A percentile compares a stretch with the other conserved stretches of the same genome.
Evolutionary conservation across 2,329 filamentous ascomycete genomes (phyloP).

Genomic region (Diaporthe eres): DNA sequence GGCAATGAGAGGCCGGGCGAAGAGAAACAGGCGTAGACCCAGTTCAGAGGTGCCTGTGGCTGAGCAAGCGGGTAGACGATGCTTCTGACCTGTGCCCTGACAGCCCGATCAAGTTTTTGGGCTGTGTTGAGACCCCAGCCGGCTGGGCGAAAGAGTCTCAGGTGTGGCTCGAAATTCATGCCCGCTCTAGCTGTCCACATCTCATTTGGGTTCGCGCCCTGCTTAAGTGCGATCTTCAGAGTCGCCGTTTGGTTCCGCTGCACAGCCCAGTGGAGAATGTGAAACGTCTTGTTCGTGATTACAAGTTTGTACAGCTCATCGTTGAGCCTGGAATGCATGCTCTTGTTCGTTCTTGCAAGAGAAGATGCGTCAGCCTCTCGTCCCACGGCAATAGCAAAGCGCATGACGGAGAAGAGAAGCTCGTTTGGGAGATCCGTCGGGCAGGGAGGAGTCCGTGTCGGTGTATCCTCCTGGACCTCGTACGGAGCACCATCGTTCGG

Average conservation of each 20-base stretch:
- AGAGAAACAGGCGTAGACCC: not conserved
- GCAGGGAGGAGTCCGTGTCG: not conserved
- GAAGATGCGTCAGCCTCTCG: not conserved
- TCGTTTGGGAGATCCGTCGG: not conserved
- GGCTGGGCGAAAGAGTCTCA: not conserved
- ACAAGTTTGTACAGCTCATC: not conserved
- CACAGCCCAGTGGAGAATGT: slow-evolving; percentile 1
- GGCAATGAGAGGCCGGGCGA: not conserved
- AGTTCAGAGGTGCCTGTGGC: not conserved
- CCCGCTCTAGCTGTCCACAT: not conserved
- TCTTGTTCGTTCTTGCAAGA: not conserved
- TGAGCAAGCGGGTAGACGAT: not conserved
- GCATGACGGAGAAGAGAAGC: not conserved
- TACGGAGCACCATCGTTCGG: not conserved
- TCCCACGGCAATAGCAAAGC: not conserved
- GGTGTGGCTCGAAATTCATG: not conserved
- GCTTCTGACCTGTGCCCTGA: not conserved
- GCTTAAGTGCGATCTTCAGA: not conserved
- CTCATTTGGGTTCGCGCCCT: not conserved
- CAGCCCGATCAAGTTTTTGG: not conserved
- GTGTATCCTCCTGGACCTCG: no score
- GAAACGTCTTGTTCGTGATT: not conserved
- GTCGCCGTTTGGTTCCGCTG: not conserved
- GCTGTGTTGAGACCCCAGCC: not conserved
- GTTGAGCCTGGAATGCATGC: not conserved